These are phyloP conservation scores for Starmerella powellii DNA, from an alignment of 805 yeast species.

Conservation along the genomic window DNA sequence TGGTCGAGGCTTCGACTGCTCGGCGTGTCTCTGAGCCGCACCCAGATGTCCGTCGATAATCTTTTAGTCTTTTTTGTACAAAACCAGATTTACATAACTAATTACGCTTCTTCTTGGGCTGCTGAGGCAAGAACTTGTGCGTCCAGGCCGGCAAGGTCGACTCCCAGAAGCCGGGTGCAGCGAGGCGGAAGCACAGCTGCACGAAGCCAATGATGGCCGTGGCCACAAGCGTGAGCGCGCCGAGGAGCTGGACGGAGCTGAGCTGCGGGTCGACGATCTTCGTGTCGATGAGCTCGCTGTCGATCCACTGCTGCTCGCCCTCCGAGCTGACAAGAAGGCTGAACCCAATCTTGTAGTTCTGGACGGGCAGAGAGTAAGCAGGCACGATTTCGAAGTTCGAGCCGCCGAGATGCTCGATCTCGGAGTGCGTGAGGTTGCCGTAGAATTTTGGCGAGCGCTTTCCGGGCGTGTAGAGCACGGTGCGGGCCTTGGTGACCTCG, in stretches of 20 bases:
- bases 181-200: constrained; percentile 34
- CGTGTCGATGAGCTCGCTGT: constrained; percentile 27
- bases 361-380: constrained; percentile 18
- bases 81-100: too few species aligned
- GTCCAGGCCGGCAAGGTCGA: constrained; percentile 9
- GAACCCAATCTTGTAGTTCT: constrained; percentile 46
- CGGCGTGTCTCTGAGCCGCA: too few species aligned
- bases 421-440: constrained; percentile 14
- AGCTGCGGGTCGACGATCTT: constrained; percentile 51
- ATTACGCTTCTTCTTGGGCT: constrained; percentile 4
- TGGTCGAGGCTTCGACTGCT: too few species aligned
- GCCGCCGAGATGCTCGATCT: background rate
- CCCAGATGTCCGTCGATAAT: too few species aligned
- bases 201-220: constrained; percentile 39
- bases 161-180: constrained; percentile 21
- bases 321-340: constrained; percentile 32
- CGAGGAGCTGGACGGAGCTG: constrained; percentile 53
- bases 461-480: constrained; percentile 11
- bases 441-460: constrained; percentile 16
- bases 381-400: constrained; percentile 1
- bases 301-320: constrained; percentile 20
- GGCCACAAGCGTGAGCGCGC: constrained; percentile 45
- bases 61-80: too few species aligned
- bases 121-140: constrained; percentile 27
- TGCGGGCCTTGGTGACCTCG: constrained; percentile 11